phyloP scores from a whole-genome alignment of 129 eudicot species.

The Chrysanthemum seticuspe region DNA sequence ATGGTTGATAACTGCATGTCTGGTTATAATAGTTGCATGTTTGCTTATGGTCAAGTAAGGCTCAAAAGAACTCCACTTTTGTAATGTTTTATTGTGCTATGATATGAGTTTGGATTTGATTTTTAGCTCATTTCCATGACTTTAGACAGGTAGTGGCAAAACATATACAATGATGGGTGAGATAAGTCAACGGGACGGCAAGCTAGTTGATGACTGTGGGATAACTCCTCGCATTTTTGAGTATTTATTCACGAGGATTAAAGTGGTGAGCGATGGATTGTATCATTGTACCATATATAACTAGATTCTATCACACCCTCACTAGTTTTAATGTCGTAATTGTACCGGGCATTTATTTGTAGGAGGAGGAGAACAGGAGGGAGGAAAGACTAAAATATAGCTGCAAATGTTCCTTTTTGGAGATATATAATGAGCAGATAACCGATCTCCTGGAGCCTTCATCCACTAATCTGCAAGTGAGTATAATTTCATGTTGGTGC shows the following conservation, averaged over 20 bases:
- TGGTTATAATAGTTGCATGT: conserved; percentile 94
- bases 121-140: conserved; percentile 16
- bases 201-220: conserved; percentile 68
- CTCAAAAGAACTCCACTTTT: not conserved
- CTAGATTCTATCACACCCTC: conserved; percentile 26
- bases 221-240: conserved; percentile 87
- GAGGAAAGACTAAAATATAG: conserved; percentile 69
- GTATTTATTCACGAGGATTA: conserved; percentile 66
- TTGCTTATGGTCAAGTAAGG: conserved; percentile 90
- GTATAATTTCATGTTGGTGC: conserved; percentile 21
- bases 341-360: conserved; percentile 9
- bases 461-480: conserved; percentile 75
- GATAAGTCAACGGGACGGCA: conserved; percentile 55
- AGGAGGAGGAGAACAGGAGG: conserved; percentile 82
- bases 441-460: conserved; percentile 90
- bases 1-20: conserved; percentile 97
- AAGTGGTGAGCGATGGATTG: conserved; percentile 45
- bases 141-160: conserved; percentile 92
- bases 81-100: conserved; percentile 4
- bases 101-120: conserved; percentile 20
- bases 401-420: conserved; percentile 92
- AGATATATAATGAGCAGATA: conserved; percentile 93
- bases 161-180: conserved; percentile 96
- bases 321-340: conserved; percentile 5
- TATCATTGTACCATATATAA: conserved; percentile 14